A percentile compares a stretch with the other conserved stretches of the same genome.
These are phyloP conservation scores for Taphrina betulina DNA, from an alignment of 1,139 yeast species.

Conservation along the genomic window DNA sequence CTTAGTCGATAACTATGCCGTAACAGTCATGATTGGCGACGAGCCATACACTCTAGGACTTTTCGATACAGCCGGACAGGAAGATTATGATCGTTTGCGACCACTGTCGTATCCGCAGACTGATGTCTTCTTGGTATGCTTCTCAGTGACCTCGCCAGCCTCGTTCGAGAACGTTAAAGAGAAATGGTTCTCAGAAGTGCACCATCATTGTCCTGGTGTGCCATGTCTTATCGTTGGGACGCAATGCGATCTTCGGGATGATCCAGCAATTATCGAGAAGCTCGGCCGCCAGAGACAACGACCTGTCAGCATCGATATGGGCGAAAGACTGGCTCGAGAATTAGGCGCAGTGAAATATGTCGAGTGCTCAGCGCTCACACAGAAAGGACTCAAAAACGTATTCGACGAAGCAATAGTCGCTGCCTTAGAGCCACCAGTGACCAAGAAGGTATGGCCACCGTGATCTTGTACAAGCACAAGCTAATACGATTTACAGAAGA, in stretches of 20 bases:
- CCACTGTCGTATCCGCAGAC: constrained; percentile 96
- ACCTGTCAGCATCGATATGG: constrained; percentile 83
- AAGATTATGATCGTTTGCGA: constrained; percentile 94
- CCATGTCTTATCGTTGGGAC: constrained; percentile 96
- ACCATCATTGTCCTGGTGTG: constrained; percentile 96
- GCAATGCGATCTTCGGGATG: constrained; percentile 90
- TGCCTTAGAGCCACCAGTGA: constrained; percentile 44
- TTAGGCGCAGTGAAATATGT: constrained; percentile 93
- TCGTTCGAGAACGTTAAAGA: constrained; percentile 97
- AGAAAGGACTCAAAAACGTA: constrained; percentile 90
- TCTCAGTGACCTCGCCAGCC: constrained; percentile 93
- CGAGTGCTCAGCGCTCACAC: constrained; percentile 97
- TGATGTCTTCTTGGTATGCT: constrained; percentile 91
- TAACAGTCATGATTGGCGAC: constrained; percentile 96
- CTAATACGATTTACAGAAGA: constrained; percentile 34
- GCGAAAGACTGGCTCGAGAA: constrained; percentile 89
- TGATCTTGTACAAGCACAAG: not conserved
- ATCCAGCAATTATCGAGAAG: constrained; percentile 83
- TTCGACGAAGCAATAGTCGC: constrained; percentile 91
- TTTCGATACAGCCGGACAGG: constrained; percentile 98
- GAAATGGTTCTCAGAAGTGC: constrained; percentile 98
- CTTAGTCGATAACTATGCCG: constrained; percentile 88
- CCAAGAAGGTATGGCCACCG: constrained; percentile 35
- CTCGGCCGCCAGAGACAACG: constrained; percentile 84
- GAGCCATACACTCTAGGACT: constrained; percentile 95